Base-by-base conservation (phyloP, 768 basidiomycete species). In the Sporobolomyces roseus region DNA sequence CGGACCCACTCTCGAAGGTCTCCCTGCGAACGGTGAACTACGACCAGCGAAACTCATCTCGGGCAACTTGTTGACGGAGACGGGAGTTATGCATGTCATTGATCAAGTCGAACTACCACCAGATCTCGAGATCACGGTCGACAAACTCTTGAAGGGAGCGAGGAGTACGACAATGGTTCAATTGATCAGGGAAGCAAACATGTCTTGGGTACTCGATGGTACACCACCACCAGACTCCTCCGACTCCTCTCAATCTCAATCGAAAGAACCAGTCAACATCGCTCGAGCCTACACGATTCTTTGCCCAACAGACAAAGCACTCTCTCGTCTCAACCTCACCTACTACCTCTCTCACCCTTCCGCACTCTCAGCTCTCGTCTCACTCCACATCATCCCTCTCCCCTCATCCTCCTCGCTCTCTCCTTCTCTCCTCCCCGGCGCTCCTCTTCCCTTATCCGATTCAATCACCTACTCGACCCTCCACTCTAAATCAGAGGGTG, bases 141-240 rank as follows among this genome's bases (percentile, higher is more conserved):
- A 69, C n/a, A 98, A 97, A 78, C 83, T 99, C 36, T 83, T 93
- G 73, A 86, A 85, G 74, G 94, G 93, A 5, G 90, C 90, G 27
- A 89, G 90, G 77, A 90, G 87, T 49, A 86, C 83, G 36, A 96
- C 89, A 4, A 97, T 99, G 93, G 81, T 84, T 27, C 89, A 86
- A 36, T 78, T 99, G 75, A 83, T 96, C 66, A 81, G 83, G 63
- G 89, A 88, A 74, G 91, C 90, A 2, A 91, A 91, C 14, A 84
- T 96, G 66, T 88, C 88, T 43, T 97, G 93, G 93, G 80, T 96
- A 43, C 80, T 97, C 63, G 87, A 97, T 72, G 94, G 93, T n/a
- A 46, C 73, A 58, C 77, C 79, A 29, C 71, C 71, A 8, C 36
- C 38, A 4, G n/a, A n/a, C n/a, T n/a, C n/a, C n/a, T n/a, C n/a